Evolutionary conservation across 352 stramenopile genomes (phyloP).

Genomic region (Pelagophyceae sp.): DNA sequence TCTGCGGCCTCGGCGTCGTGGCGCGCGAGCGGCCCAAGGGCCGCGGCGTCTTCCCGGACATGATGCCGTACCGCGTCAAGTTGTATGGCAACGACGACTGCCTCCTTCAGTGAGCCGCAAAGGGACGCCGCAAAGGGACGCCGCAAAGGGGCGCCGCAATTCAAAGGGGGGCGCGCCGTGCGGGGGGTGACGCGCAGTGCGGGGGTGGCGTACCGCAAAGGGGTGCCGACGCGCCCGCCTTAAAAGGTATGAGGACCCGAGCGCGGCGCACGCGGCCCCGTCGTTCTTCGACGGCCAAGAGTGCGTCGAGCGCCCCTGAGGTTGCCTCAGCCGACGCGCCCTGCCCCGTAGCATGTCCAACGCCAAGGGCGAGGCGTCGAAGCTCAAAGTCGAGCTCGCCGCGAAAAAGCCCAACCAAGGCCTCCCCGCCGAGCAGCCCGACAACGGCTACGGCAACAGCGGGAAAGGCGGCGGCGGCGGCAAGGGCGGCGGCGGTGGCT

Average conservation of each 20-base stretch:
- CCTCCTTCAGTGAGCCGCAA: conserved; percentile 13
- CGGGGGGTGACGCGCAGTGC: no score
- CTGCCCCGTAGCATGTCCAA: neutral
- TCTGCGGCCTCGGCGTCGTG: neutral
- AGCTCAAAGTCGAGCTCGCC: conserved; percentile 16
- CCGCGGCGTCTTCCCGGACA: conserved; percentile 19
- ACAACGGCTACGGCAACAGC: neutral
- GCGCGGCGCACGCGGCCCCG: conserved; percentile 10
- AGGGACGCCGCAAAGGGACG: no score
- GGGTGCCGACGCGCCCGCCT: no score
- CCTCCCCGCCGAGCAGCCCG: neutral
- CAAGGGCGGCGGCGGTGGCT: neutral
- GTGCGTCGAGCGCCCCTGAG: neutral
- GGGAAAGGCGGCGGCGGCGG: neutral
- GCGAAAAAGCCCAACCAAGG: conserved; percentile 21
- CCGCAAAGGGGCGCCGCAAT: no score
- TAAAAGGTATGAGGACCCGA: conserved; percentile 19
- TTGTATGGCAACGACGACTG: conserved; percentile 23
- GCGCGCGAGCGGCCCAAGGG: conserved; percentile 12
- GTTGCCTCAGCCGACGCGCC: no score
- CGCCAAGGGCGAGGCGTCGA: neutral
- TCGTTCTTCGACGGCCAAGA: conserved; percentile 13
- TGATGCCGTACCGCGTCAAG: conserved; percentile 20
- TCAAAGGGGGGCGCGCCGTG: no score
- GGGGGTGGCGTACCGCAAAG: no score